Base-by-base conservation (phyloP, 1,139 yeast genomes). In the Yamadazyma pseudoaaseri region DNA sequence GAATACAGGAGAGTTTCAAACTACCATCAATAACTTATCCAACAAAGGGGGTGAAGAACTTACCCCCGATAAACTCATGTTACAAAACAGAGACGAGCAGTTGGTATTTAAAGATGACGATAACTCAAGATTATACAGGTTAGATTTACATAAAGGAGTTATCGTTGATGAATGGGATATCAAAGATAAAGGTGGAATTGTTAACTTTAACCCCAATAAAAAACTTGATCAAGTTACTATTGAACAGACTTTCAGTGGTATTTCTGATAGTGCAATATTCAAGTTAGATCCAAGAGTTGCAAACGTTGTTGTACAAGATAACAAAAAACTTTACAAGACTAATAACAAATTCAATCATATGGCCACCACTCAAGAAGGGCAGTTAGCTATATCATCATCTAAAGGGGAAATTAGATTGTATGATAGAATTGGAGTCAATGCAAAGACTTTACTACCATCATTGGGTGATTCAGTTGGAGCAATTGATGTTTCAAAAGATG, bases 111-210 rank as follows among this genome's bases (percentile, higher is more conserved):
- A 82, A 47, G 78, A 77, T 48, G 49, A 60, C 2, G 62, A 71
- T 25, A 50, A 54, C 7, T 58, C 69, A 29, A 51, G 50, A 30
- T 57, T 87, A 31, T 86, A 73, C 59, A 74, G 77, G 46, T 74
- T 87, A 87, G 96, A 87, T 60, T 60, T 89, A 37, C 85, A 75
- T 48, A 73, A 79, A 37, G 96, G 96, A 6, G 68, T 80, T 49
- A 73, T 89, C 34, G 83, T 89, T 16, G 96, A 87, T 49, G 94
- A 86, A 54, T 87, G 95, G 95, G 61, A 70, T 25, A 63, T 75
- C 8, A 68, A 70, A 23, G 44, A 52, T 20, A 51, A 58, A 13
- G n/a, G n/a, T n/a, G 55, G 72, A 6, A 65, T 81, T 17, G 72
- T 68, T 14, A 68, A 76, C 22, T 82, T 78, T 54, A 85, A 82